Conservation (phyloP, 1,284 basidiomycete genomes). For the Anthracocystis setariae region DNA sequence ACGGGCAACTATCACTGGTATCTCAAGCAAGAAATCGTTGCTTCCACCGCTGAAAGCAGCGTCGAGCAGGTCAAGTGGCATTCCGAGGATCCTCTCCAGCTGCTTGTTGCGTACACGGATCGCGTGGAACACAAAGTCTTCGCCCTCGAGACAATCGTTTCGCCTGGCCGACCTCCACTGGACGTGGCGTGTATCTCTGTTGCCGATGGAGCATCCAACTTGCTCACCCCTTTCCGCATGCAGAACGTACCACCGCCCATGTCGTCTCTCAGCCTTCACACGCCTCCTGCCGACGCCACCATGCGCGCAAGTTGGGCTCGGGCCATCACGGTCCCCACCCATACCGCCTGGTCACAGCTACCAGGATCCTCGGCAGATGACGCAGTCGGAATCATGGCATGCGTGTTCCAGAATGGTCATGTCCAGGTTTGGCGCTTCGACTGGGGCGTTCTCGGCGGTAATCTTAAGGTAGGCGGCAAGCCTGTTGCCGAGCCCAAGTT, state of each 20-base stretch:
- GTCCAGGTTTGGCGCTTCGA: slow-evolving; percentile 75
- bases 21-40: slow-evolving; percentile 60
- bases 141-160: slow-evolving; percentile 80
- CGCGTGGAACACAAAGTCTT: slow-evolving; percentile 76
- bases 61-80: slow-evolving; percentile 82
- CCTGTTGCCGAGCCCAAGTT: slow-evolving; percentile 32
- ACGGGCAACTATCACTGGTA: slow-evolving; percentile 95
- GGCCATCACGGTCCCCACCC: slow-evolving; percentile 40
- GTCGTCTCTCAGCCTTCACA: slow-evolving; percentile 77
- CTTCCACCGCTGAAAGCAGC: slow-evolving; percentile 3
- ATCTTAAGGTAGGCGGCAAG: slow-evolving; percentile 38
- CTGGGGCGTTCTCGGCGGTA: slow-evolving; percentile 48
- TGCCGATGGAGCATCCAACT: slow-evolving; percentile 83
- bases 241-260: slow-evolving; percentile 97
- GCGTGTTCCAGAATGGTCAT: slow-evolving; percentile 72
- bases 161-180: slow-evolving; percentile 74
- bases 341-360: slow-evolving; percentile 75
- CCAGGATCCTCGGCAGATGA: slow-evolving; percentile 58
- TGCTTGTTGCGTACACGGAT: slow-evolving; percentile 73
- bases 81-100: slow-evolving; percentile 78
- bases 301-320: slow-evolving; percentile 10
- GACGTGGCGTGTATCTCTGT: slow-evolving; percentile 89
- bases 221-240: slow-evolving; percentile 89
- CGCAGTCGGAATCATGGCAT: slow-evolving; percentile 73
- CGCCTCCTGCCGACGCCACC: slow-evolving; percentile 54